Percentiles rank a stretch among this genome's conserved stretches.
phyloP scores from a whole-genome alignment of 495 filamentous ascomycete genomes.

The Hypoxylon fuscum region DNA sequence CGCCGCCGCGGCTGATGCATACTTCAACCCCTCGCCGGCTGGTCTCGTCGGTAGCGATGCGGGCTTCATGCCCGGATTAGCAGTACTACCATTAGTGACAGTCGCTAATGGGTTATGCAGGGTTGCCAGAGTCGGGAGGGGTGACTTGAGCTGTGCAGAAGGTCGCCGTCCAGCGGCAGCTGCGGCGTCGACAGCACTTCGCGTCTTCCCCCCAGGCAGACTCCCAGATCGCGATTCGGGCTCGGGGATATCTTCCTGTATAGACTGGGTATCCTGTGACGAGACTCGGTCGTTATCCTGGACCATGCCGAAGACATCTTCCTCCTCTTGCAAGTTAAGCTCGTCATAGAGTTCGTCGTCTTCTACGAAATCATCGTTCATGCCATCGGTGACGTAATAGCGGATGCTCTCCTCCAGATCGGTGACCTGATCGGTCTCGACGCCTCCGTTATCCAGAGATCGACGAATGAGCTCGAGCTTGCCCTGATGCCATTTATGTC shows the following conservation, averaged over 20 bases:
- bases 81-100: slow-evolving; percentile 66
- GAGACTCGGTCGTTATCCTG: slow-evolving; percentile 86
- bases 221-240: slow-evolving; percentile 63
- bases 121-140: slow-evolving; percentile 87
- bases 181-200: slow-evolving; percentile 58
- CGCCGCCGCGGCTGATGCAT: slow-evolving; percentile 94
- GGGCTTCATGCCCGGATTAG: slow-evolving; percentile 78
- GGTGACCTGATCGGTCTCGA: slow-evolving; percentile 84
- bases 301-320: slow-evolving; percentile 81
- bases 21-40: slow-evolving; percentile 91
- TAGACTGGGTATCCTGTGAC: slow-evolving; percentile 93
- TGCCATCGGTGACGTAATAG: slow-evolving; percentile 93
- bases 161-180: slow-evolving; percentile 72
- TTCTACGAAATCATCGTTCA: slow-evolving; percentile 86
- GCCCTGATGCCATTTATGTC: slow-evolving; percentile 94
- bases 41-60: slow-evolving; percentile 85
- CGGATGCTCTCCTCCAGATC: slow-evolving; percentile 90
- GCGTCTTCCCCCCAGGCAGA: slow-evolving; percentile 62
- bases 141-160: slow-evolving; percentile 92
- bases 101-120: slow-evolving; percentile 74
- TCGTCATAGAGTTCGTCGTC: slow-evolving; percentile 95
- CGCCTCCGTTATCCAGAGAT: slow-evolving; percentile 88
- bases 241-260: slow-evolving; percentile 83
- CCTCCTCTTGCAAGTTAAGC: slow-evolving; percentile 89
- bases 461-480: slow-evolving; percentile 92